phyloP scores from a whole-genome alignment of 495 filamentous ascomycete species.

The Aspergillus steynii region DNA sequence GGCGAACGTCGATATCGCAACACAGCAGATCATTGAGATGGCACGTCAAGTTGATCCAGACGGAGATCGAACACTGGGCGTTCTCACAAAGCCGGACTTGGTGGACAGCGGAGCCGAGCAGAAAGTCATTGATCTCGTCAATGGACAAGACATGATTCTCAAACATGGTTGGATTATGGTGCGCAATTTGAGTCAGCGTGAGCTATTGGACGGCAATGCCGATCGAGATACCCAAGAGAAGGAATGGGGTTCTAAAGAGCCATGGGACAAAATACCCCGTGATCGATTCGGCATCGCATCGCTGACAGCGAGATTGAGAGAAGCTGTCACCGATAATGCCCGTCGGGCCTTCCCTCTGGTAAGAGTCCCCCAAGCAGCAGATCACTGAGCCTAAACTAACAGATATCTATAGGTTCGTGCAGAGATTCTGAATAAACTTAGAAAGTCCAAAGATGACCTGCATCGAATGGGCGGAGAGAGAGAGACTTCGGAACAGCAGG shows the following conservation, averaged over 20 bases:
- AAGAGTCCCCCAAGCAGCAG: neutral
- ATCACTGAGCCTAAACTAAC: neutral
- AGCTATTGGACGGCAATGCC: conserved; percentile 15
- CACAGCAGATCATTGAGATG: conserved; percentile 59
- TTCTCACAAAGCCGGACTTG: conserved; percentile 64
- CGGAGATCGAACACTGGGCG: conserved; percentile 55
- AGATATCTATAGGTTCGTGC: conserved; percentile 35
- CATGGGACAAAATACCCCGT: conserved; percentile 47
- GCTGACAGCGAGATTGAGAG: conserved; percentile 35
- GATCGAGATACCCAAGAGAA: conserved; percentile 27
- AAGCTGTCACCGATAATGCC: conserved; percentile 16
- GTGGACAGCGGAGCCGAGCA: conserved; percentile 49
- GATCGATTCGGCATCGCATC: conserved; percentile 52
- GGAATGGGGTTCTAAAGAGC: conserved; percentile 19
- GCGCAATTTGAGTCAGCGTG: conserved; percentile 47
- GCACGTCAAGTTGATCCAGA: conserved; percentile 50
- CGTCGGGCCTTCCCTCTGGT: conserved; percentile 18
- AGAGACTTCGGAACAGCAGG: conserved; percentile 42
- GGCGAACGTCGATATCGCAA: conserved; percentile 62
- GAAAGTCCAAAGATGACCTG: conserved; percentile 29
- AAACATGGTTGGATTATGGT: conserved; percentile 59
- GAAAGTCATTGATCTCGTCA: conserved; percentile 45
- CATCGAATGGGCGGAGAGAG: conserved; percentile 46
- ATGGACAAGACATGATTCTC: conserved; percentile 39
- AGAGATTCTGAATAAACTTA: conserved; percentile 45